These are phyloP conservation scores for Bullera alba DNA, from an alignment of 768 basidiomycete species.

Conservation along the genomic window DNA sequence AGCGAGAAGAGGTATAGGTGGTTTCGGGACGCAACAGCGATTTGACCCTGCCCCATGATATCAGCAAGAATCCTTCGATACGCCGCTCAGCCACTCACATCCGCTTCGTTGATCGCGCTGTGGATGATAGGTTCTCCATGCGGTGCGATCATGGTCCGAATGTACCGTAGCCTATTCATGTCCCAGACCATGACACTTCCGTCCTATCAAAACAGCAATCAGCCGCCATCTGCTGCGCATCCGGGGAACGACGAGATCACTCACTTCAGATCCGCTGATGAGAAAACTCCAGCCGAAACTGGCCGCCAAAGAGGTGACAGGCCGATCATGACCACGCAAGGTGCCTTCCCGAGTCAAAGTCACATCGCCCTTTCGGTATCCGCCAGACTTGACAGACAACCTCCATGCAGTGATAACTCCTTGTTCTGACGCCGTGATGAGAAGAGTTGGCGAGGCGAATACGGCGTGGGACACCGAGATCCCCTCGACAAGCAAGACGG, in stretches of 20 bases:
- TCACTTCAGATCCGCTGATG: conserved; percentile 64
- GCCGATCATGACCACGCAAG: conserved; percentile 70
- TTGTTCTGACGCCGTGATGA: conserved; percentile 75
- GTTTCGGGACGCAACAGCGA: conserved; percentile 70
- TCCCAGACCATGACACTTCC: conserved; percentile 87
- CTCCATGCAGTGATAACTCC: conserved; percentile 80
- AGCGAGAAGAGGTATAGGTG: conserved; percentile 75
- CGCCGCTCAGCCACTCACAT: conserved; percentile 53
- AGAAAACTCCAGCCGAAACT: conserved; percentile 75
- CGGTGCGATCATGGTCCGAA: conserved; percentile 63
- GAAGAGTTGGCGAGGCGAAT: conserved; percentile 65
- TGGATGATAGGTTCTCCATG: conserved; percentile 59
- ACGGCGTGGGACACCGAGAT: conserved; percentile 64
- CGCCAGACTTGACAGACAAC: conserved; percentile 49
- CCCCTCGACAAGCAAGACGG: conserved; percentile 70
- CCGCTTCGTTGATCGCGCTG: conserved; percentile 76
- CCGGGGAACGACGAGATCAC: not conserved
- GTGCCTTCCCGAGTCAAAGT: conserved; percentile 56
- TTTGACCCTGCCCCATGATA: conserved; percentile 59
- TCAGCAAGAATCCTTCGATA: not conserved
- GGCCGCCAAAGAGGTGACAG: conserved; percentile 62
- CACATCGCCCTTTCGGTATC: conserved; percentile 30
- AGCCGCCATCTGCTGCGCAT: not conserved
- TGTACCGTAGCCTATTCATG: conserved; percentile 72
- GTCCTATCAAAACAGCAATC: conserved; percentile 49